Conservation (phyloP, 129 eudicot genomes). For the Pittosporum tobira region DNA sequence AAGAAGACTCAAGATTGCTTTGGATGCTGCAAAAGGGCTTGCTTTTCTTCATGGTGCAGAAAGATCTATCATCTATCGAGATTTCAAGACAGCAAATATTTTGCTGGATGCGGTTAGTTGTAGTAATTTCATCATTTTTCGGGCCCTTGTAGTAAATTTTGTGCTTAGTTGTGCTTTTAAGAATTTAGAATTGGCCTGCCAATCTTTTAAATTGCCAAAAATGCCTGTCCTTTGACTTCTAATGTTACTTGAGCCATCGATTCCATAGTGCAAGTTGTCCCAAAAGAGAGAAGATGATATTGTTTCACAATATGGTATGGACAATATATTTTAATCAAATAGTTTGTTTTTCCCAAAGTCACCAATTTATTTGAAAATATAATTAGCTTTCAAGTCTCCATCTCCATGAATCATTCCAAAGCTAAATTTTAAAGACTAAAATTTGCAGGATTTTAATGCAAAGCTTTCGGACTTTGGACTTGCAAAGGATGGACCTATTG, state of each 20-base stretch:
- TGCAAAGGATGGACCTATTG: constrained; percentile 87
- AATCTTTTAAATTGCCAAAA: neutral
- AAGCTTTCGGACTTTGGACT: constrained; percentile 94
- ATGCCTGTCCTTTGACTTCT: neutral
- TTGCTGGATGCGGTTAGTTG: constrained; percentile 80
- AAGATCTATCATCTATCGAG: constrained; percentile 75
- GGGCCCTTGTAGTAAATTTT: neutral
- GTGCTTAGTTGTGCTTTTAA: neutral
- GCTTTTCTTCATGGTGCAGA: constrained; percentile 92
- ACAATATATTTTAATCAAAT: neutral
- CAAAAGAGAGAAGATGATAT: neutral
- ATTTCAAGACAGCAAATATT: constrained; percentile 89
- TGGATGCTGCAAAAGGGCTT: constrained; percentile 96
- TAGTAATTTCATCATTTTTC: neutral
- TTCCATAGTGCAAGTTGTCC: neutral
- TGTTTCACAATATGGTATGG: neutral
- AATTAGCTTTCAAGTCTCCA: neutral
- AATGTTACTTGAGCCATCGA: neutral
- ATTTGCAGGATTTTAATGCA: constrained; percentile 74
- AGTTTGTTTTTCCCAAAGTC: neutral
- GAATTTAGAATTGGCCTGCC: neutral
- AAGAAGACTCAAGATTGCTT: constrained; percentile 76
- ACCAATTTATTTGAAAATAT: neutral
- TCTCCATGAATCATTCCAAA: neutral
- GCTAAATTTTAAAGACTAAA: constrained; percentile 1